Base-by-base conservation (phyloP, 352 stramenopile species). In the Globisporangium ultimum region DNA sequence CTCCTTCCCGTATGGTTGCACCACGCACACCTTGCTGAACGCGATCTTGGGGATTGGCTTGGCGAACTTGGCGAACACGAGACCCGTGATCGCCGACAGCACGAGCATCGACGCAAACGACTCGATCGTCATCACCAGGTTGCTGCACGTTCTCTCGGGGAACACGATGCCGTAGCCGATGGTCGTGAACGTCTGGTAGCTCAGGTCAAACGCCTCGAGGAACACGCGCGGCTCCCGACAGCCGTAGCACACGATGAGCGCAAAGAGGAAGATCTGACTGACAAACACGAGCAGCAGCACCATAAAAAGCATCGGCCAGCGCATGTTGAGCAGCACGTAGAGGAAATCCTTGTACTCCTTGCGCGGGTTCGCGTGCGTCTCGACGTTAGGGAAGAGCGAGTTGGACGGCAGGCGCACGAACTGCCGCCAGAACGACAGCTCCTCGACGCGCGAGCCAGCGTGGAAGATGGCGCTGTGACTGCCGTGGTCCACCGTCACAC, bases 141-240 rank as follows among this genome's bases (percentile, higher is more conserved):
- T 94, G 22, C 71, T 74, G 64, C 84, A 94, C 17, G 73, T 84
- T 34, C 67, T 62, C 18, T 66, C 72, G 7, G 84, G 81, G 68
- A 87, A 92, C 28, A 92, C 76, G 20, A 91, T 64, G 20, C 84
- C 84, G 59, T 91, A 94, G 42, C 84, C 84, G 61, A 94, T 92
- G 7, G 84, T 94, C 14, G 80, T 91, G 58, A 92, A 94, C 2
- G 84, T 91, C 65, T 94, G 84, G 61, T 94, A 94, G 49, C 78
- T 91, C 40, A 92, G 48, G 54, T 89, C 75, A 49, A 90, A 88
- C 3, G 78, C 70, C 36, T 78, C 70, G n/a, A 87, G 73, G 43
- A 88, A 84, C 22, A 60, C 60, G 18, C 64, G 68, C 0, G 80
- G 80, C 24, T 92, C 79, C 40, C 72, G 60, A 57, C 84, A 94